A percentile compares a stretch with the other conserved stretches of the same genome.
Evolutionary conservation across 768 basidiomycete species (phyloP).

Genomic region (Leccinum subtestaceum): DNA sequence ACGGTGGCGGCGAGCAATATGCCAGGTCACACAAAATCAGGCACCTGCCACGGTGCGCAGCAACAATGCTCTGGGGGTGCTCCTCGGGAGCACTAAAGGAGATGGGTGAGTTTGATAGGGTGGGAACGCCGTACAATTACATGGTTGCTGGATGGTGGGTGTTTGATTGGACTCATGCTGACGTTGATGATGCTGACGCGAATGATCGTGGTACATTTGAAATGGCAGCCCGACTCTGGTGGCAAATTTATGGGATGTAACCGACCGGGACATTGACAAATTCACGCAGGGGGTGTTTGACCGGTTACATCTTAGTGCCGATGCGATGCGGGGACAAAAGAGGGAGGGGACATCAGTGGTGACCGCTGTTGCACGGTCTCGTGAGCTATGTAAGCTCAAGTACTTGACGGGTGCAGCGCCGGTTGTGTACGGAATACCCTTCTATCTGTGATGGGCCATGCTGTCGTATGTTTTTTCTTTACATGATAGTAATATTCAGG

Average conservation of each 20-base stretch:
- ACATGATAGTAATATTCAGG: not conserved
- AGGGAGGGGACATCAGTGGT: constrained; percentile 49
- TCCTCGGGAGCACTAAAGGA: constrained; percentile 87
- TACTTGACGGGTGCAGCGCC: constrained; percentile 95
- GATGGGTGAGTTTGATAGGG: constrained; percentile 91
- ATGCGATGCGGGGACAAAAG: constrained; percentile 12
- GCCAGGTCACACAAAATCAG: constrained; percentile 84
- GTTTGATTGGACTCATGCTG: not conserved
- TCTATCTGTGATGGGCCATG: constrained; percentile 53
- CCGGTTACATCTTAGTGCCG: constrained; percentile 52
- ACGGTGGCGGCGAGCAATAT: constrained; percentile 95
- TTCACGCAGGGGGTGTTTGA: constrained; percentile 83
- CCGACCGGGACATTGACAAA: constrained; percentile 95
- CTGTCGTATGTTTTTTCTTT: not conserved
- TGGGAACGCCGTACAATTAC: constrained; percentile 91
- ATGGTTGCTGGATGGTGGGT: constrained; percentile 97
- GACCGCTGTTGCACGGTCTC: constrained; percentile 73
- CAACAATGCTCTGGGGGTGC: constrained; percentile 98
- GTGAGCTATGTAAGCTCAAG: constrained; percentile 82
- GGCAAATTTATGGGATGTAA: constrained; percentile 98
- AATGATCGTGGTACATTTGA: not conserved
- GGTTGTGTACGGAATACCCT: constrained; percentile 94
- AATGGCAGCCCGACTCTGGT: constrained; percentile 77
- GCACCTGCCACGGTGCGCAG: constrained; percentile 80
- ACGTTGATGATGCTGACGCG: not conserved